A percentile compares a stretch with the other conserved stretches of the same genome.
Evolutionary conservation across 495 filamentous ascomycete species (phyloP).

Genomic region (Neurospora sp.): DNA sequence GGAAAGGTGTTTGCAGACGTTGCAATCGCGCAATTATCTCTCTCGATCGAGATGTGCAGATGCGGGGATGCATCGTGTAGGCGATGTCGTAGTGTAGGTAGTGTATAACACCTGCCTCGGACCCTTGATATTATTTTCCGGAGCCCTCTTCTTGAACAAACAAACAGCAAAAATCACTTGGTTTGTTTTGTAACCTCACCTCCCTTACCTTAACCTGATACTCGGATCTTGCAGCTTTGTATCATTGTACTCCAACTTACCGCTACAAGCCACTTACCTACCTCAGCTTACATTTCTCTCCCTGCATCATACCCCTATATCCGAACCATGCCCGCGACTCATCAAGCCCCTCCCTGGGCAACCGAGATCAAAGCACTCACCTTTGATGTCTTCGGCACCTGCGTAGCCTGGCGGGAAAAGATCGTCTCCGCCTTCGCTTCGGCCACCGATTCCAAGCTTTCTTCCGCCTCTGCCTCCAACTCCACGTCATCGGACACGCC

Average conservation of each 20-base stretch:
- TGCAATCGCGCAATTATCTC: neutral
- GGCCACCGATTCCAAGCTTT: constrained; percentile 32
- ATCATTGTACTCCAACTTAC: neutral
- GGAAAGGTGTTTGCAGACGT: neutral
- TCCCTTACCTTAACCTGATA: neutral
- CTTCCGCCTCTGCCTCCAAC: constrained; percentile 30
- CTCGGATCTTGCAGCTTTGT: neutral
- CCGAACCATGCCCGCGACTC: neutral
- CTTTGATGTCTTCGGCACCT: constrained; percentile 65
- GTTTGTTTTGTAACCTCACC: neutral
- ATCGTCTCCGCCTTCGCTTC: constrained; percentile 46
- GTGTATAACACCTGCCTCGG: neutral
- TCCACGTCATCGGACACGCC: constrained; percentile 19
- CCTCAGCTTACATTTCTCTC: neutral
- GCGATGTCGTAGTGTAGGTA: neutral
- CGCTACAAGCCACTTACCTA: neutral
- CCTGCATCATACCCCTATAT: neutral
- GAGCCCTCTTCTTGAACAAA: neutral
- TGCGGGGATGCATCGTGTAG: neutral
- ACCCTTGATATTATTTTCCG: neutral
- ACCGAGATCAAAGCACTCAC: constrained; percentile 34
- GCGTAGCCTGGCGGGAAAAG: constrained; percentile 60
- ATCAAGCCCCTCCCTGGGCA: neutral
- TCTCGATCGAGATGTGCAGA: neutral
- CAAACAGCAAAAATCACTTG: neutral